Evolutionary conservation across 345 rosid genomes (phyloP).

Genomic region (Rhizophora apiculata): DNA sequence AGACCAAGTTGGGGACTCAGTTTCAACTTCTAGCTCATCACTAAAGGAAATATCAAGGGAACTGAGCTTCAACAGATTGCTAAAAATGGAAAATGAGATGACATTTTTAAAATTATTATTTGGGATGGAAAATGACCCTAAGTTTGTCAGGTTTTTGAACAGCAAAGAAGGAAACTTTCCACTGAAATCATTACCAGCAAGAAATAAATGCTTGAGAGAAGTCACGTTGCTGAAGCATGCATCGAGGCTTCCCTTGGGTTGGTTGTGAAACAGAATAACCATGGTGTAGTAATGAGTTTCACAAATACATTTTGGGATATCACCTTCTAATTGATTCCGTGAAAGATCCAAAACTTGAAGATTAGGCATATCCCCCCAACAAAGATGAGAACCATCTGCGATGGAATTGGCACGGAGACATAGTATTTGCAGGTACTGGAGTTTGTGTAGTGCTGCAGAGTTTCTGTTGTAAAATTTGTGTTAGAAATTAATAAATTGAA

Average conservation of each 20-base stretch:
- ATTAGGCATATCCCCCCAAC: conserved; percentile 1
- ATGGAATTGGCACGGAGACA: conserved; percentile 5
- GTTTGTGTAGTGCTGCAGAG: conserved; percentile 6
- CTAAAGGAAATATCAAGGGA: conserved; percentile 13
- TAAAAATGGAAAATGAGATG: conserved; percentile 7
- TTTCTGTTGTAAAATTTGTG: neutral
- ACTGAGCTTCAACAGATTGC: conserved; percentile 9
- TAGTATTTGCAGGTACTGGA: neutral
- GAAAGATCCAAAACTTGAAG: conserved; percentile 8
- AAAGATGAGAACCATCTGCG: conserved; percentile 2
- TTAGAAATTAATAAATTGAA: neutral
- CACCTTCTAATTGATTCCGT: neutral
- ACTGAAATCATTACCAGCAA: neutral
- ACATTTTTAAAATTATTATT: neutral
- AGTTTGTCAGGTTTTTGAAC: conserved; percentile 13
- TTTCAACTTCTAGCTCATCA: neutral
- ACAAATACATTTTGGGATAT: too few relatives aligned
- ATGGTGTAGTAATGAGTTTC: too few relatives aligned
- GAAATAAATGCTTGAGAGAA: neutral
- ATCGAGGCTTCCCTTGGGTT: too few relatives aligned
- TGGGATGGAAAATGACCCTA: neutral
- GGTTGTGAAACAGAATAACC: too few relatives aligned
- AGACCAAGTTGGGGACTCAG: conserved; percentile 9
- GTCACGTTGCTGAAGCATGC: conserved; percentile 3
- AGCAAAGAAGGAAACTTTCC: conserved; percentile 7